Base-by-base conservation (phyloP, 192 early-diverging fungal genomes). In the Phlyctochytrium planicorne region DNA sequence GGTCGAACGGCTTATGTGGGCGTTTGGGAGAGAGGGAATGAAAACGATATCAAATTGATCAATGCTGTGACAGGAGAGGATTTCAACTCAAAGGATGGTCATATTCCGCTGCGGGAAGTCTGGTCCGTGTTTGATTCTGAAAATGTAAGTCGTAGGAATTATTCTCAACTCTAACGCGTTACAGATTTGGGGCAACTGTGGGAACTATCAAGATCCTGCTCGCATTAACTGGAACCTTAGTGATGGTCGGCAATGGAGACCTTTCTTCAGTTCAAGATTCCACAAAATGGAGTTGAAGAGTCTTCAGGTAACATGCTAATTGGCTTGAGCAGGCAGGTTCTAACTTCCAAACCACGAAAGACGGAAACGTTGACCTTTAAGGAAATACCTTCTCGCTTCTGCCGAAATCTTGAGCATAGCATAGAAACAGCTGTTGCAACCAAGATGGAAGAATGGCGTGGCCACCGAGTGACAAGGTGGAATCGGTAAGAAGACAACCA, bases 181-280 rank as follows among this genome's bases (percentile, higher is more conserved):
- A 55, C 31, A 85, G 83, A 71, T 85, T 33, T 86, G 84, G 84
- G 74, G 65, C 3, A 86, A 86, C 63, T 69, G 78, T 23, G 80
- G 86, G 64, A 23, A 50, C 23, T 52, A 76, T 36, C 72, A 60
- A 2, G 69, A 80, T 52, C 74, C 78, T 0, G 52, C 68, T 0
- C 64, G 75, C n/a, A 69, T 86, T 27, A 64, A 57, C 40, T 86
- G 75, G 60, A 68, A 76, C 25, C 52, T 86, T 1, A 4, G 10
- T 0, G 71, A 76, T 34, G 14, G 59, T 0, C n/a, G 20, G 2
- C 23, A 24, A 3, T 84, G 82, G 82, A 34, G 61, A n/a, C 69
- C 78, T 2, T 69, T 84, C n/a, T 69, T 80, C 53, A 33, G 56
- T 17, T 24, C 30, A 50, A 33, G 34, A 17, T 67, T 69, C 27